These are phyloP conservation scores for Gracilaria domingensis DNA, from an alignment of 23 red algal species.

Conservation along the genomic window DNA sequence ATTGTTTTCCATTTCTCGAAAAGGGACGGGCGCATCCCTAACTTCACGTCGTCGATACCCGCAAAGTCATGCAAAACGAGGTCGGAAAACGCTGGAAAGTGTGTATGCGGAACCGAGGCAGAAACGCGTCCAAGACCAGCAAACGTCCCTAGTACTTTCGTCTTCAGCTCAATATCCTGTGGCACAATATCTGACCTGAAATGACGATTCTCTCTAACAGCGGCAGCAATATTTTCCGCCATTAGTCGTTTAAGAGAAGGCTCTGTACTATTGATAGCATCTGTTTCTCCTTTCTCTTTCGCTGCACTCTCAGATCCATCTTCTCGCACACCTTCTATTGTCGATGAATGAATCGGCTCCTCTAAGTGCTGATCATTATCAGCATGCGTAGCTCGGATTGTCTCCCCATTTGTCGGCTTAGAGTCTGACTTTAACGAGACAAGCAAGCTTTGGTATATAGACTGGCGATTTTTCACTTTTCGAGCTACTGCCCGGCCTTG, in stretches of 20 bases:
- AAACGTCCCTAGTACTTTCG: neutral
- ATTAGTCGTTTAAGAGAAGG: neutral
- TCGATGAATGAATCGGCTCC: neutral
- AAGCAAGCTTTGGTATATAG: slow-evolving; percentile 12
- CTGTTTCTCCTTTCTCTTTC: neutral
- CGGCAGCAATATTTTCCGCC: slow-evolving; percentile 42
- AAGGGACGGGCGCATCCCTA: slow-evolving; percentile 41
- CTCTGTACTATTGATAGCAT: neutral
- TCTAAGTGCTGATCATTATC: neutral
- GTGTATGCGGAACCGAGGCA: neutral
- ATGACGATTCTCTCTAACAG: slow-evolving; percentile 40
- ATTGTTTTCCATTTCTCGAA: slow-evolving; percentile 15
- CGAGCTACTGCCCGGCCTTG: neutral
- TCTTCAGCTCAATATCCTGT: neutral
- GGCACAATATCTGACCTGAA: slow-evolving; percentile 45
- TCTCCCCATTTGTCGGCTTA: too few relatives aligned
- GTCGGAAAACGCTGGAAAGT: neutral
- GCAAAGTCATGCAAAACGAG: neutral
- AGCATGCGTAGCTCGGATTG: neutral
- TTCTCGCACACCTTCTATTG: neutral
- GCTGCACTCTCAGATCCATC: neutral
- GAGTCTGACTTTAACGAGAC: neutral
- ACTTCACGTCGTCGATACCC: slow-evolving; percentile 3
- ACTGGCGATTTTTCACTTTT: neutral
- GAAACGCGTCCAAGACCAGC: slow-evolving; percentile 32